Conservation (phyloP, 2,329 filamentous ascomycete genomes). For the Cercospora zeina region DNA sequence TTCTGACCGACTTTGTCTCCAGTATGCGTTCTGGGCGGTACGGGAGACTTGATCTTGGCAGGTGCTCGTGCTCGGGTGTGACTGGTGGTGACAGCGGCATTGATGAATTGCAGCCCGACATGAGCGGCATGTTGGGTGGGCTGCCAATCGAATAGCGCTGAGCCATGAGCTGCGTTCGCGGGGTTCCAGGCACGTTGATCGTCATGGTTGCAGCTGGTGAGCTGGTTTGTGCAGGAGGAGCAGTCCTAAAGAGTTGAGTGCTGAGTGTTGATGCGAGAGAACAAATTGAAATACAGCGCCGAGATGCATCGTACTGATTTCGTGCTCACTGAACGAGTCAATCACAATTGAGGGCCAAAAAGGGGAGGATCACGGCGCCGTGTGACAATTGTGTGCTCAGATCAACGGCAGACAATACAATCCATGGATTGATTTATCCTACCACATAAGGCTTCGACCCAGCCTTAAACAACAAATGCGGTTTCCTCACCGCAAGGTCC, state of each 20-base stretch:
- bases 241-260: too few species aligned
- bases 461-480: slow-evolving; percentile 76
- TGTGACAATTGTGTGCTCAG: neutral
- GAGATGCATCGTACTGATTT: neutral
- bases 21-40: too few species aligned
- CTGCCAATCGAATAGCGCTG: too few species aligned
- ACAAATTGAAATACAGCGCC: neutral
- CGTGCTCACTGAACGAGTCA: neutral
- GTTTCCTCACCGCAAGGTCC: slow-evolving; percentile 84
- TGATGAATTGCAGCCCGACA: too few species aligned
- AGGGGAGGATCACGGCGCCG: neutral
- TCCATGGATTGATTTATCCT: slow-evolving; percentile 16
- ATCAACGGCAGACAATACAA: neutral
- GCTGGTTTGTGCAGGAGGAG: too few species aligned
- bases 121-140: too few species aligned
- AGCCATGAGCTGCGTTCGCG: neutral
- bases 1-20: too few species aligned
- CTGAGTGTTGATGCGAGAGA: neutral
- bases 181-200: neutral
- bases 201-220: neutral
- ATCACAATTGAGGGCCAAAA: neutral
- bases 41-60: too few species aligned
- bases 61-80: too few species aligned
- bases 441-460: slow-evolving; percentile 59
- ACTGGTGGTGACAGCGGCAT: too few species aligned